Conservation (phyloP, 345 rosid species). For the Dipteronia dyeriana region DNA sequence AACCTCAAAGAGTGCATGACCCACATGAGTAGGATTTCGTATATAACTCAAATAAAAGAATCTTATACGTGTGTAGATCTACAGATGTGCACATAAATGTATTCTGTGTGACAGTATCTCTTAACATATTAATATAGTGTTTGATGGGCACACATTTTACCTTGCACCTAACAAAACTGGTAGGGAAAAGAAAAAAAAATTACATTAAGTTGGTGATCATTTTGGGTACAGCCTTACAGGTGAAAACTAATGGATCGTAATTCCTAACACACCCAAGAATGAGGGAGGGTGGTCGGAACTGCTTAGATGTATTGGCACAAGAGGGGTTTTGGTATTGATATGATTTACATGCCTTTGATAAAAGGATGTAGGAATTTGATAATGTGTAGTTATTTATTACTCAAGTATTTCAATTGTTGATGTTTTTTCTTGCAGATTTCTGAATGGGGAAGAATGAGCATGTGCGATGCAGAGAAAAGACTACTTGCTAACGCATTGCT, state of each 20-base stretch:
- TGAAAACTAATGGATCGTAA: not conserved
- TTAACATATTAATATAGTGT: not conserved
- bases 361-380: not conserved
- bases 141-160: not conserved
- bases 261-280: not conserved
- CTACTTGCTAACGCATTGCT: slow-evolving; percentile 92
- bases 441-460: slow-evolving; percentile 98
- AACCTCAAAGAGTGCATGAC: not conserved
- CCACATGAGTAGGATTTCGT: not conserved
- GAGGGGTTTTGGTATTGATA: not conserved
- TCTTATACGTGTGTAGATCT: not conserved
- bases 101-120: not conserved
- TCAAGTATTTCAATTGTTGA: not conserved
- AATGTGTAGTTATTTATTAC: not conserved
- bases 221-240: not conserved
- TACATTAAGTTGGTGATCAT: not conserved
- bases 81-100: not conserved
- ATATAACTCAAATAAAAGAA: not conserved
- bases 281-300: not conserved
- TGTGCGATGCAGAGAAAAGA: slow-evolving; percentile 94
- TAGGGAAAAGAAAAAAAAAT: not conserved
- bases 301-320: not conserved
- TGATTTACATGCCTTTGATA: not conserved
- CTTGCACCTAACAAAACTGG: not conserved
- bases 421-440: slow-evolving; percentile 48